Conservation (phyloP, 2,329 filamentous ascomycete genomes). For the Exophiala sp. region DNA sequence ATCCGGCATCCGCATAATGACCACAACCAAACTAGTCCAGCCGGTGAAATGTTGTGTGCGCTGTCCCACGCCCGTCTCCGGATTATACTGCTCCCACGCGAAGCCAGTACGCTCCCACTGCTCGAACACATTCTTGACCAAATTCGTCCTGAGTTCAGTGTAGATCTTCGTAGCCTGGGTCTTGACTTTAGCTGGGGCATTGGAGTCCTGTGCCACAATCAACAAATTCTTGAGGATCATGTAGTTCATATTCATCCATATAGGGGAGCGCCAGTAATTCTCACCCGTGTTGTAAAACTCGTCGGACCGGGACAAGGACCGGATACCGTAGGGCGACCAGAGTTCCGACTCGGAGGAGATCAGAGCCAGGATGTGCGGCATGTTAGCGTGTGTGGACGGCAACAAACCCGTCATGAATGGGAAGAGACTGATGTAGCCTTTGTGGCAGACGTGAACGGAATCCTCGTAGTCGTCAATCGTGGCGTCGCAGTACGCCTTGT, state of each 20-base stretch:
- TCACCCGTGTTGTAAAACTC: slow-evolving; percentile 83
- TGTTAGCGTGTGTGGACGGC: slow-evolving; percentile 66
- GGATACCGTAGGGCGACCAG: slow-evolving; percentile 86
- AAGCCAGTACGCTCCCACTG: slow-evolving; percentile 91
- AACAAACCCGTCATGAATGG: slow-evolving; percentile 85
- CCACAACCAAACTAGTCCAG: slow-evolving; percentile 97
- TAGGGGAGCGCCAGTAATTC: slow-evolving; percentile 93
- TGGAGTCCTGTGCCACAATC: slow-evolving; percentile 51
- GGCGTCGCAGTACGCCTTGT: slow-evolving; percentile 86
- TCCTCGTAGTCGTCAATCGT: slow-evolving; percentile 96
- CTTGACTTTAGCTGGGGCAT: slow-evolving; percentile 21
- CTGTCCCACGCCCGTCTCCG: slow-evolving; percentile 88
- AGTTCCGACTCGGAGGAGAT: slow-evolving; percentile 77
- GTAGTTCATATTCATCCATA: slow-evolving; percentile 98
- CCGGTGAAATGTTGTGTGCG: slow-evolving; percentile 96
- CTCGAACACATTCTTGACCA: slow-evolving; percentile 83
- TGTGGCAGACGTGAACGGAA: slow-evolving; percentile 84
- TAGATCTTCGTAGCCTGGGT: slow-evolving; percentile 69
- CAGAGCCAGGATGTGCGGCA: slow-evolving; percentile 72
- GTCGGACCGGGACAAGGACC: slow-evolving; percentile 81
- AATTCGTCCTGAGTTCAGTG: slow-evolving; percentile 70
- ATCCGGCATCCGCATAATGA: slow-evolving; percentile 94
- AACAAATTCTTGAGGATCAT: slow-evolving; percentile 73
- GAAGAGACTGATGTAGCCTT: slow-evolving; percentile 91
- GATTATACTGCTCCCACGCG: slow-evolving; percentile 98